Percentiles rank a stretch among this genome's conserved stretches.
These are phyloP conservation scores for Blastocladiella britannica DNA, from an alignment of 192 early-diverging fungal genomes.

Conservation along the genomic window DNA sequence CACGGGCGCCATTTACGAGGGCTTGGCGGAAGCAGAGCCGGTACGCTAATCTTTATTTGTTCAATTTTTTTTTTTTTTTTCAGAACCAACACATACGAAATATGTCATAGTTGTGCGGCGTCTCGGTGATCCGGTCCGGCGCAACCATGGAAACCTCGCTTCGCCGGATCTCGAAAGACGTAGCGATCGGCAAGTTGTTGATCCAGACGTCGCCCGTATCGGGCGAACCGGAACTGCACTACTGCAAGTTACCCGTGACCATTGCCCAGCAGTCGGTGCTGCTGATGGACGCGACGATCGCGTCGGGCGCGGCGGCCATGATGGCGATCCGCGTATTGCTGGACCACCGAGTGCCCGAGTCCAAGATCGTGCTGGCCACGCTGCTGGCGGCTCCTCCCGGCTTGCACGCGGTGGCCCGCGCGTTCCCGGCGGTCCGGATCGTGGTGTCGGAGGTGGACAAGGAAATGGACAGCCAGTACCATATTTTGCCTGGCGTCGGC, in stretches of 20 bases:
- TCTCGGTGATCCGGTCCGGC: conserved; percentile 70
- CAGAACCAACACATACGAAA: conserved; percentile 12
- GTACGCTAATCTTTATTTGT: conserved; percentile 6
- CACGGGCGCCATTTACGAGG: conserved; percentile 26
- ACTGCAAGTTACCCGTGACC: conserved; percentile 52
- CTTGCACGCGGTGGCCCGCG: conserved; percentile 49
- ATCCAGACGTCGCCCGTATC: conserved; percentile 60
- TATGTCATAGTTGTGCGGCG: conserved; percentile 35
- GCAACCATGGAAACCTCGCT: conserved; percentile 79
- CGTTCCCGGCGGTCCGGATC: conserved; percentile 62
- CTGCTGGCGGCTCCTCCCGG: conserved; percentile 62
- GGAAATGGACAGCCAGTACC: conserved; percentile 33
- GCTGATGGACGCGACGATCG: conserved; percentile 71
- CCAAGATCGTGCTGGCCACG: conserved; percentile 65
- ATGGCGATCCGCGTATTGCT: conserved; percentile 88
- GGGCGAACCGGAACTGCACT: conserved; percentile 76
- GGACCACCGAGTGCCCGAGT: conserved; percentile 71
- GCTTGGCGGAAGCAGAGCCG: conserved; percentile 14
- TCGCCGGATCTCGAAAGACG: conserved; percentile 56
- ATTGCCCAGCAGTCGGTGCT: conserved; percentile 41
- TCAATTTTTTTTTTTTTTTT: not conserved
- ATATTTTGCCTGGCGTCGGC: conserved; percentile 65
- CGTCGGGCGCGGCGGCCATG: conserved; percentile 77
- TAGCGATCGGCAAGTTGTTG: conserved; percentile 69
- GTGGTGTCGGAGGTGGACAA: conserved; percentile 64